Conservation (phyloP, 2,329 filamentous ascomycete species). For the Hysterium pulicare region DNA sequence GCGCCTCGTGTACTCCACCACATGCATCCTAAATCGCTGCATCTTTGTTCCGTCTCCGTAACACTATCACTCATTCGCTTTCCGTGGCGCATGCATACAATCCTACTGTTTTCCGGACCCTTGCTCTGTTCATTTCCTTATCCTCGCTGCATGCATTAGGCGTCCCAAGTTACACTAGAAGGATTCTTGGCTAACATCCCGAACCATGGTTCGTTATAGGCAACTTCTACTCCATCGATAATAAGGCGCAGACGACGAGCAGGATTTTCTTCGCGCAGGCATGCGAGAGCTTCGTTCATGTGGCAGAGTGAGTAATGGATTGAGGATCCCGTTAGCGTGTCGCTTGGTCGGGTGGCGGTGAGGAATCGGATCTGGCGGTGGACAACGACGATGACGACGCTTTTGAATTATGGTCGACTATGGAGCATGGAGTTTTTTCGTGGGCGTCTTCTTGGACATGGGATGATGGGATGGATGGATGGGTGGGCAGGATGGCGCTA, state of each 20-base stretch:
- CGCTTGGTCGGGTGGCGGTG: no score
- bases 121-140: not conserved
- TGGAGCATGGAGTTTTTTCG: no score
- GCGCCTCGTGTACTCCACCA: not conserved
- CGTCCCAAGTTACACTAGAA: not conserved
- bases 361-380: no score
- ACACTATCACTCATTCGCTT: not conserved
- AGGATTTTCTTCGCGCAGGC: conserved; percentile 92
- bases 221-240: conserved; percentile 89
- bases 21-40: conserved; percentile 4
- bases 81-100: not conserved
- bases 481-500: no score
- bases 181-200: not conserved
- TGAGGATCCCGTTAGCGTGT: no score
- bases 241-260: conserved; percentile 68
- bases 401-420: no score
- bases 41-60: conserved; percentile 8
- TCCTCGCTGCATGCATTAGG: not conserved
- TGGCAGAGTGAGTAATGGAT: no score
- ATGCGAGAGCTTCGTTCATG: no score
- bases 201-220: conserved; percentile 50
- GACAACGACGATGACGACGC: no score
- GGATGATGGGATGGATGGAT: no score
- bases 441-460: no score
- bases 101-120: not conserved